Evolutionary conservation across 352 stramenopile species (phyloP), one percentile per base, ranked within the genome.

Genomic region (Globisporangium perplexum): DNA sequence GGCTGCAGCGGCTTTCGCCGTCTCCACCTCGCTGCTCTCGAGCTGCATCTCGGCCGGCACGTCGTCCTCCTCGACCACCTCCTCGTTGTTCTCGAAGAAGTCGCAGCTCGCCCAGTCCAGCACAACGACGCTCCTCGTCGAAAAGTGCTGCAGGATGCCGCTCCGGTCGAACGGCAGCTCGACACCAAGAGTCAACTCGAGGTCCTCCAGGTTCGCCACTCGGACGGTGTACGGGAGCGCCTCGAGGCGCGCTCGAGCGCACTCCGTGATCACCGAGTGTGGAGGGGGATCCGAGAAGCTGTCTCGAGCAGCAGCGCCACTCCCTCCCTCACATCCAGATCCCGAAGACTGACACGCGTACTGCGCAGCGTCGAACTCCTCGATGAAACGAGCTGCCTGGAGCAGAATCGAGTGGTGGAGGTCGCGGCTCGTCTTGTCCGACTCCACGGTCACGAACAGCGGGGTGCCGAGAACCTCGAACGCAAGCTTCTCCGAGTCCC

Each of bases 371-470:
- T 61, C 35, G 41, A 65, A 74, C 2, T 33, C 43, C 3, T 53
- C 39, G 22, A 78, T 68, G 48, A 89, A 88, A 0, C 80, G 77
- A 47, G 77, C 74, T 5, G 75, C 79, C 42, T 91, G 80, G 23
- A 89, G 60, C 15, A 89, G 36, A 42, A 91, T 79, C 12, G 80
- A 64, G 20, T 75, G 59, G 52, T 91, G 77, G 50, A 91, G 71
- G n/a, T 88, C 80, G 23, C 68, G 61, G 22, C 67, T 72, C 7
- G 64, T 78, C 43, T 77, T 82, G 56, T 89, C 72, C 3, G 80
- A 88, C 26, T 74, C 75, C 18, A 89, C 79, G 10, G 80, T 91
- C 49, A 91, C 75, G 50, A 91, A 89, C 47, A 91, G 65, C 2
- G 80, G 80, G 35, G 68, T 71, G 15, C 80, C 80, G 57, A 91